Percentiles rank a stretch among this genome's conserved stretches.
Evolutionary conservation across 2,329 filamentous ascomycete species (phyloP).

Genomic region (Acephala macrosclerotiorum): DNA sequence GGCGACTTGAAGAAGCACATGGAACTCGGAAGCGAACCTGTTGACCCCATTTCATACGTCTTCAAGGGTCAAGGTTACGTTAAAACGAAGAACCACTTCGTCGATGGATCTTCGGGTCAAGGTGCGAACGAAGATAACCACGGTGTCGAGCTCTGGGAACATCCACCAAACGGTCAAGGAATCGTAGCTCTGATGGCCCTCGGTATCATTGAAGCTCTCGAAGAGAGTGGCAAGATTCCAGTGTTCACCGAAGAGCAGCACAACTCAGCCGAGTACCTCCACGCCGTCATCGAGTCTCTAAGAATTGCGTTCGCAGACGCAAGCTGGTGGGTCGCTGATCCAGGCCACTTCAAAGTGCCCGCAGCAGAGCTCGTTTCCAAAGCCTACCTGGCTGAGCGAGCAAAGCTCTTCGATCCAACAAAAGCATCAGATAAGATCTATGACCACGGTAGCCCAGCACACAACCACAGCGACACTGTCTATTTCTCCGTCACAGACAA

Average conservation of each 20-base stretch:
- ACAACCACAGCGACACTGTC: slow-evolving; percentile 89
- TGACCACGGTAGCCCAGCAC: slow-evolving; percentile 81
- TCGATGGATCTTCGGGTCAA: slow-evolving; percentile 50
- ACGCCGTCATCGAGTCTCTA: slow-evolving; percentile 86
- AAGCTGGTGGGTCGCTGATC: slow-evolving; percentile 89
- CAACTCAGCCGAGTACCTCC: slow-evolving; percentile 82
- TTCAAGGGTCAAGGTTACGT: slow-evolving; percentile 72
- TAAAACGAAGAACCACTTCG: slow-evolving; percentile 52
- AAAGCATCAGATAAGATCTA: slow-evolving; percentile 66
- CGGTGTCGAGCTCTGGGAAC: slow-evolving; percentile 89
- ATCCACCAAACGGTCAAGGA: slow-evolving; percentile 95
- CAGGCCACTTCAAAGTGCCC: slow-evolving; percentile 74
- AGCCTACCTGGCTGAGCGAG: slow-evolving; percentile 77
- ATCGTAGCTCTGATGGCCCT: slow-evolving; percentile 95
- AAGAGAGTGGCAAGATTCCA: slow-evolving; percentile 77
- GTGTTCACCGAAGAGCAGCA: slow-evolving; percentile 75
- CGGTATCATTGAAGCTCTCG: slow-evolving; percentile 87
- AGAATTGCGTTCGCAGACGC: slow-evolving; percentile 91
- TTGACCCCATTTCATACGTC: slow-evolving; percentile 83
- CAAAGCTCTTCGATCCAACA: slow-evolving; percentile 62
- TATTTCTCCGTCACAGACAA: slow-evolving; percentile 88
- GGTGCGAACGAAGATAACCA: slow-evolving; percentile 49
- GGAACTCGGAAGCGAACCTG: slow-evolving; percentile 75
- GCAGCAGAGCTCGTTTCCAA: slow-evolving; percentile 72
- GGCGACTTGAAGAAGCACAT: slow-evolving; percentile 84